Conservation (phyloP, 371 early-diverging fungal species). For the Rhizopus stolonifer region DNA sequence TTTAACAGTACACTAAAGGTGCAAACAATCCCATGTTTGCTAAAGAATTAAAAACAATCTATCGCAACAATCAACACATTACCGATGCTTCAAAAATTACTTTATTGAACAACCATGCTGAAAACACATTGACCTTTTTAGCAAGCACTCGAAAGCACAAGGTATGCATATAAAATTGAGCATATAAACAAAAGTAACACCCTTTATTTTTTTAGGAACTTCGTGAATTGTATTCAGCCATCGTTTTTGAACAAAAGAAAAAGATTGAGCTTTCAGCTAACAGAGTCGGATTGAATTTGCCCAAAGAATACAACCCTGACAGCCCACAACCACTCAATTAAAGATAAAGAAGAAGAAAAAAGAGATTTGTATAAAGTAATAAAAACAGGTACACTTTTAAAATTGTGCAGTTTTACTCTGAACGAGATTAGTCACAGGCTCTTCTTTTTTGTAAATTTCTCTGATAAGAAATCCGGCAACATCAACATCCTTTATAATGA, state of each 20-base stretch:
- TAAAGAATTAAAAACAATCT: conserved; percentile 37
- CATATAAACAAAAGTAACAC: not conserved
- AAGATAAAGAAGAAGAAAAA: conserved; percentile 3
- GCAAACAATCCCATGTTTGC: conserved; percentile 33
- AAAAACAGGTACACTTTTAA: not conserved
- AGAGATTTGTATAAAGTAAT: not conserved
- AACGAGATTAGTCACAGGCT: not conserved
- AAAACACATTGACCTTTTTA: conserved; percentile 41
- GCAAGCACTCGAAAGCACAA: conserved; percentile 47
- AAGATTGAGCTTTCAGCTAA: conserved; percentile 47
- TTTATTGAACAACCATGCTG: conserved; percentile 40
- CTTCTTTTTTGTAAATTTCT: conserved; percentile 41
- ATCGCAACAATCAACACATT: conserved; percentile 31
- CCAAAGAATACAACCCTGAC: conserved; percentile 38
- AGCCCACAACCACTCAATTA: conserved; percentile 20
- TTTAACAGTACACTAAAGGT: conserved; percentile 38
- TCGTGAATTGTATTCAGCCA: conserved; percentile 41
- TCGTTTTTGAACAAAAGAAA: conserved; percentile 50
- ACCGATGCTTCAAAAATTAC: conserved; percentile 33
- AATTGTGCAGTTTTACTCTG: not conserved
- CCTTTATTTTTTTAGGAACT: conserved; percentile 22
- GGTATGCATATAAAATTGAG: conserved; percentile 14
- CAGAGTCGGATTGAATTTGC: conserved; percentile 48
- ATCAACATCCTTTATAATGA: conserved; percentile 74
- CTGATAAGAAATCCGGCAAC: conserved; percentile 60